Conservation (phyloP, 1,284 basidiomycete species). For the Malassezia vespertilionis region DNA sequence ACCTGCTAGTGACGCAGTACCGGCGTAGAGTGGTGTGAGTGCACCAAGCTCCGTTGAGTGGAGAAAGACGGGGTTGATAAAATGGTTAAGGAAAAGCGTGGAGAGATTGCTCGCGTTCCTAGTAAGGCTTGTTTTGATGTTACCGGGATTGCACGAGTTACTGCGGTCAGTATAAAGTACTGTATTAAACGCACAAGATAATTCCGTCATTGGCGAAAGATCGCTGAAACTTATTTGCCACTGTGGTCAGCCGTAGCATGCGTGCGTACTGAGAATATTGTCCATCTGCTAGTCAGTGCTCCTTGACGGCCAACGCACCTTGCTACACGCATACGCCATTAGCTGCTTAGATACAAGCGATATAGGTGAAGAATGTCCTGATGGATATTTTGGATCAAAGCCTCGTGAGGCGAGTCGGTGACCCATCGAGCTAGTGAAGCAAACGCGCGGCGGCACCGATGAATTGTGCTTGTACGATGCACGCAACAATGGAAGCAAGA, state of each 20-base stretch:
- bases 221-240: slow-evolving; percentile 1
- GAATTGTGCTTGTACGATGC: slow-evolving; percentile 1
- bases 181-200: slow-evolving; percentile 15
- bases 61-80: slow-evolving; percentile 19
- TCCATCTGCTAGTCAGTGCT: slow-evolving; percentile 3
- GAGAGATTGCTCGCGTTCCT: slow-evolving; percentile 13
- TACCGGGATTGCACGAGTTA: slow-evolving; percentile 22
- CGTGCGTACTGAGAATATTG: slow-evolving; percentile 1
- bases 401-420: slow-evolving; percentile 15
- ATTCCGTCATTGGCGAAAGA: slow-evolving; percentile 16
- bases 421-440: slow-evolving; percentile 19
- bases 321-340: slow-evolving; percentile 25
- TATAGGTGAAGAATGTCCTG: too few species aligned
- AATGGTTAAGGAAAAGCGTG: slow-evolving; percentile 3
- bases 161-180: neutral
- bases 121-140: slow-evolving; percentile 11
- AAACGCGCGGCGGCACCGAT: slow-evolving; percentile 9
- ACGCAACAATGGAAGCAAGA: slow-evolving; percentile 19
- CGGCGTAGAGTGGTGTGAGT: slow-evolving; percentile 28
- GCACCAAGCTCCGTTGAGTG: slow-evolving; percentile 20
- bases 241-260: neutral
- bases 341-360: too few species aligned
- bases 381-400: slow-evolving; percentile 6
- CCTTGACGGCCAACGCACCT: slow-evolving; percentile 24
- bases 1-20: slow-evolving; percentile 5